Conservation (phyloP, 2,329 filamentous ascomycete species). For the Colletotrichum viniferum region DNA sequence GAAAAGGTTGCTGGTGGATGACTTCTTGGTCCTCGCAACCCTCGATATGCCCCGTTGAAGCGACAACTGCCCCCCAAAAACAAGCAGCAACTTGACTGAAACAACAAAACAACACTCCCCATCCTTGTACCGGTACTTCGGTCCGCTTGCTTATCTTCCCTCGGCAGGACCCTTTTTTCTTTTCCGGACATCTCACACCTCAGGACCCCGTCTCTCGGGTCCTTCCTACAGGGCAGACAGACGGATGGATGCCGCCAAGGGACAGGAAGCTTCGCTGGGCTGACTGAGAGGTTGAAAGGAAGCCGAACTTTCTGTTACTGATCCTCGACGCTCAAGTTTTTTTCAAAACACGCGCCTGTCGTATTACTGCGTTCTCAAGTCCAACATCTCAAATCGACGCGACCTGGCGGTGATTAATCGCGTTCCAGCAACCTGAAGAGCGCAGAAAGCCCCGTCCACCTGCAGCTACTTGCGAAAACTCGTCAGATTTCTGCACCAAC, state of each 20-base stretch:
- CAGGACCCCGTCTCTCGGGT: neutral
- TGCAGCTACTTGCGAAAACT: neutral
- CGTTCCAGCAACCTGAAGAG: neutral
- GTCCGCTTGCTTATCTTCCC: neutral
- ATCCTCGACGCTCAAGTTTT: neutral
- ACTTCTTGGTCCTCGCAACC: neutral
- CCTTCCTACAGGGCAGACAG: neutral
- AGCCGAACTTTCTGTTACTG: neutral
- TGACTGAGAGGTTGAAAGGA: neutral
- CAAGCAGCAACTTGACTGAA: neutral
- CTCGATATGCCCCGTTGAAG: neutral
- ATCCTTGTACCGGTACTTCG: slow-evolving; percentile 8
- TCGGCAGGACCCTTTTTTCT: neutral
- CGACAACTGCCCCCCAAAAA: neutral
- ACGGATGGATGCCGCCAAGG: neutral
- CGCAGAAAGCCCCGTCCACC: neutral
- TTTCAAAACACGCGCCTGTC: neutral
- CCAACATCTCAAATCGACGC: neutral
- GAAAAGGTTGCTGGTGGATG: neutral
- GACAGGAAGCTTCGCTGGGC: neutral
- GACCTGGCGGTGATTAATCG: neutral
- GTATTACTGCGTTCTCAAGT: neutral
- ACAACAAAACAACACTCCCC: neutral
- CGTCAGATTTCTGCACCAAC: neutral
- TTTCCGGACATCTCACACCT: neutral